These are phyloP conservation scores for Catenaria anguillulae DNA, from an alignment of 371 early-diverging fungal genomes.

Conservation along the genomic window DNA sequence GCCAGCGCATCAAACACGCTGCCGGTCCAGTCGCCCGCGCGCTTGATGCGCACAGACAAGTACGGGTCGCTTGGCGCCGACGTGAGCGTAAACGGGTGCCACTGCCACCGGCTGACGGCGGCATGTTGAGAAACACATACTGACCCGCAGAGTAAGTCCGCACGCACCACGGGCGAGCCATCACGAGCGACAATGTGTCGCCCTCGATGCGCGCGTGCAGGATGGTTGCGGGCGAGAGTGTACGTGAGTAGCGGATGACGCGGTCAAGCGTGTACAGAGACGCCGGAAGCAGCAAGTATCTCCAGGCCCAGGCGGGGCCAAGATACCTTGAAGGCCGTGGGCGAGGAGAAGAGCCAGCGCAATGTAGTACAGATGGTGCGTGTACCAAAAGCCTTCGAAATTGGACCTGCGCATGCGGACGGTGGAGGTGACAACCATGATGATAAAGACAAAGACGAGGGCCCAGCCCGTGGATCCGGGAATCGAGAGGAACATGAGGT, in stretches of 20 bases:
- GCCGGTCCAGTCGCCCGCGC: conserved; percentile 69
- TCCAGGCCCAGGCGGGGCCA: conserved; percentile 58
- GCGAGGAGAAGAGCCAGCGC: conserved; percentile 61
- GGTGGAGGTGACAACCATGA: conserved; percentile 32
- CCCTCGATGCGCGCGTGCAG: conserved; percentile 32
- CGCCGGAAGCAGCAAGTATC: conserved; percentile 54
- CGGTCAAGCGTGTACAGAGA: conserved; percentile 54
- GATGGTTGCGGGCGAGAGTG: conserved; percentile 6
- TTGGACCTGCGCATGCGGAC: conserved; percentile 36
- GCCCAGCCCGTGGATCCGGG: conserved; percentile 35
- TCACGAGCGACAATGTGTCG: conserved; percentile 45
- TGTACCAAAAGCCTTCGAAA: conserved; percentile 71
- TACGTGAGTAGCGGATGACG: conserved; percentile 50
- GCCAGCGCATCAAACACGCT: conserved; percentile 21
- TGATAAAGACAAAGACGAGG: conserved; percentile 28
- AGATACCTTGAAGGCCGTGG: conserved; percentile 53
- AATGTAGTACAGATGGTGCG: conserved; percentile 66
- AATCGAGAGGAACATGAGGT: conserved; percentile 16
- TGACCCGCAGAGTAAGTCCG: conserved; percentile 47
- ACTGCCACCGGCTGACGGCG: conserved; percentile 45
- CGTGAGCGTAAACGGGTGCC: conserved; percentile 81
- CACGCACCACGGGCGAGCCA: conserved; percentile 49
- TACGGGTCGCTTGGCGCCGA: conserved; percentile 65
- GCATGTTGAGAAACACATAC: conserved; percentile 48
- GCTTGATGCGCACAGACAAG: conserved; percentile 59